Conservation (phyloP, 371 early-diverging fungal genomes). For the Blakeslea trispora region DNA sequence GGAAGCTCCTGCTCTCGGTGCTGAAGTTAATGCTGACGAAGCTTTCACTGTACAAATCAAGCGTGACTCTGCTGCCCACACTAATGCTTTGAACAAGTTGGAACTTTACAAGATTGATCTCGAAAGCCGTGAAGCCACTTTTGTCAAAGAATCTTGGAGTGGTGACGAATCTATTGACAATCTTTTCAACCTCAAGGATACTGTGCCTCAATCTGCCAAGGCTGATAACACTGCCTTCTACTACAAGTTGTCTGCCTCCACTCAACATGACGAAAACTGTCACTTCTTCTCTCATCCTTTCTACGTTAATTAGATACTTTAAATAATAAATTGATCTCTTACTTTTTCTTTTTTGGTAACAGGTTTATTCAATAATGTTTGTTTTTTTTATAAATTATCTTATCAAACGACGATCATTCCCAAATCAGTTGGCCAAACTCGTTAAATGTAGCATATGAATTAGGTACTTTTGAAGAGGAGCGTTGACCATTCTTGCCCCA, state of each 20-base stretch:
- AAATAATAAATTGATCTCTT: background rate
- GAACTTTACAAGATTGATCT: slow-evolving; percentile 43
- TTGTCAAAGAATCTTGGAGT: slow-evolving; percentile 40
- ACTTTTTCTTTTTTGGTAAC: no score
- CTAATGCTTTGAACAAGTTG: slow-evolving; percentile 29
- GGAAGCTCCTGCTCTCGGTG: slow-evolving; percentile 34
- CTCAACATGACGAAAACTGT: slow-evolving; percentile 47
- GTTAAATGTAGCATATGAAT: slow-evolving; percentile 33
- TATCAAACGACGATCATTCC: no score
- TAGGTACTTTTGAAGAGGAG: slow-evolving; percentile 28
- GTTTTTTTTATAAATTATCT: no score
- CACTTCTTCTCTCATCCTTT: slow-evolving; percentile 52
- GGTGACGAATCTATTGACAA: slow-evolving; percentile 28
- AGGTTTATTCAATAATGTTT: no score
- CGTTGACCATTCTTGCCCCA: slow-evolving; percentile 31
- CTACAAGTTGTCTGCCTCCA: slow-evolving; percentile 41
- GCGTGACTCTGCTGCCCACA: slow-evolving; percentile 47
- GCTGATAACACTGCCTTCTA: slow-evolving; percentile 43
- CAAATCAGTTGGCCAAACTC: slow-evolving; percentile 48
- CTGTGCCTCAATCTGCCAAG: slow-evolving; percentile 27
- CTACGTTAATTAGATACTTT: slow-evolving; percentile 34
- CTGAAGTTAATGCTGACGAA: slow-evolving; percentile 24
- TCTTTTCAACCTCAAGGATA: slow-evolving; percentile 46
- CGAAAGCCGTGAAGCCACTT: slow-evolving; percentile 31
- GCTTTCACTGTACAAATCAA: slow-evolving; percentile 35